Evolutionary conservation across 1,284 basidiomycete genomes (phyloP).

Genomic region (Leccinum fallax): DNA sequence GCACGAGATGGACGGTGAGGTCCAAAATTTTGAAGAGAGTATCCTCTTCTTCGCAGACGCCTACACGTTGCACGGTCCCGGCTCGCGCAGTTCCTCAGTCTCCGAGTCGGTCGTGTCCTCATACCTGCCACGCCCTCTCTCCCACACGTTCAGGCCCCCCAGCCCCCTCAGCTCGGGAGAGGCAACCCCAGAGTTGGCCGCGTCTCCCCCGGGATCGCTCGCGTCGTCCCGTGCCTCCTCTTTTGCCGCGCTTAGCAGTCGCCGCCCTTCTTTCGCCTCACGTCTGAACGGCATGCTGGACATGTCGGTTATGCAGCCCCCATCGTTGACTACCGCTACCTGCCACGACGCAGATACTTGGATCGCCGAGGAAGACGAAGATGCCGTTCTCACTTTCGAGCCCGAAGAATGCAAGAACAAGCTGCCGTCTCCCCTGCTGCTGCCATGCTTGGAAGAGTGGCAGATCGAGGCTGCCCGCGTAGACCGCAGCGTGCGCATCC

Average conservation of each 20-base stretch:
- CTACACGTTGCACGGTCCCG: constrained; percentile 48
- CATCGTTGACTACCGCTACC: constrained; percentile 21
- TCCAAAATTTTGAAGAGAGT: constrained; percentile 66
- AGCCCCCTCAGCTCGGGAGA: constrained; percentile 40
- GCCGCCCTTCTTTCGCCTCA: constrained; percentile 54
- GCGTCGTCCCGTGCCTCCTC: constrained; percentile 47
- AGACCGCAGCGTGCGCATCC: constrained; percentile 70
- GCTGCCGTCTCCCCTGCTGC: neutral
- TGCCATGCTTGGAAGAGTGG: constrained; percentile 51
- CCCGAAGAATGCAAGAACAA: constrained; percentile 13
- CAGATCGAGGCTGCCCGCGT: constrained; percentile 61
- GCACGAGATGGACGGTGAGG: constrained; percentile 70
- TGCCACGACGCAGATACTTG: constrained; percentile 33
- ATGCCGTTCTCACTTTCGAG: constrained; percentile 37
- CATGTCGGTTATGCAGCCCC: constrained; percentile 45
- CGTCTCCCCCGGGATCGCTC: constrained; percentile 39
- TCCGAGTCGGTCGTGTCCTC: constrained; percentile 16
- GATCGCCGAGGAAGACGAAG: constrained; percentile 42
- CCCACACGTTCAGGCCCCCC: neutral
- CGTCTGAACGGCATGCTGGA: constrained; percentile 50
- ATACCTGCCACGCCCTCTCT: neutral
- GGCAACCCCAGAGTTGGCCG: constrained; percentile 40
- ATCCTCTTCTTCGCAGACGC: constrained; percentile 78
- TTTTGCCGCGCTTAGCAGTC: constrained; percentile 38
- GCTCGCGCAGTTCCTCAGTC: constrained; percentile 34